Evolutionary conservation across 106 monocot species (phyloP), one percentile per base, ranked within the genome.

Genomic region (Triglochin maritima): DNA sequence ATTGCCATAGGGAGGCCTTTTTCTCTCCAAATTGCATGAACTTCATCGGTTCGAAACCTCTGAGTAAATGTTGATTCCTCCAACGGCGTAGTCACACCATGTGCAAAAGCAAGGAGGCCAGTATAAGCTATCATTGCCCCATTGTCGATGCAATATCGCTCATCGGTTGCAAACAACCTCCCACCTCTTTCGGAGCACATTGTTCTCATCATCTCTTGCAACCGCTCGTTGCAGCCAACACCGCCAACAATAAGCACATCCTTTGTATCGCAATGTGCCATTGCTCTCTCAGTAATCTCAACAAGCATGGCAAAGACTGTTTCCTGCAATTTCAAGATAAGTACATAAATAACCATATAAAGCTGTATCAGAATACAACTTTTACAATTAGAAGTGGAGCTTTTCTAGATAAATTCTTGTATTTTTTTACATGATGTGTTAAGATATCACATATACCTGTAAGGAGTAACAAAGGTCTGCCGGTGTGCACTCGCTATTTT

Each of bases 71-170:
- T 86, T 3, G 98, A 86, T 71, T 92, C 98, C 62, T 89, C 81
- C 10, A 99, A 43, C 0, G 92, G 82, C 6, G 86, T 92, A 46
- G 81, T 92, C 29, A 76, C 42, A 11, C 98, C 98, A 70, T 89
- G 77, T 17, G 84, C 86, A 71, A 84, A 92, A 13, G 86, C 98
- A 57, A 99, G 79, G 17, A 99, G 86, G 17, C 98, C 98, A 46
- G 92, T 92, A 67, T 99, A 99, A 56, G 98, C 98, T 64, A 92
- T 99, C 98, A 99, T 99, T 4, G 98, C 98, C 49, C 98, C 98
- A 62, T 99, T 99, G 71, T 99, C 98, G 4, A 99, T 81, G 55
- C 98, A 99, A 47, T 92, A 99, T 41, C 98, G 76, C 73, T 99
- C 92, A 70, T 99, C 92, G 4, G 98, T 99, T 17, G 98, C 84